Conservation (phyloP, 345 rosid genomes). For the Boechera stricta region DNA sequence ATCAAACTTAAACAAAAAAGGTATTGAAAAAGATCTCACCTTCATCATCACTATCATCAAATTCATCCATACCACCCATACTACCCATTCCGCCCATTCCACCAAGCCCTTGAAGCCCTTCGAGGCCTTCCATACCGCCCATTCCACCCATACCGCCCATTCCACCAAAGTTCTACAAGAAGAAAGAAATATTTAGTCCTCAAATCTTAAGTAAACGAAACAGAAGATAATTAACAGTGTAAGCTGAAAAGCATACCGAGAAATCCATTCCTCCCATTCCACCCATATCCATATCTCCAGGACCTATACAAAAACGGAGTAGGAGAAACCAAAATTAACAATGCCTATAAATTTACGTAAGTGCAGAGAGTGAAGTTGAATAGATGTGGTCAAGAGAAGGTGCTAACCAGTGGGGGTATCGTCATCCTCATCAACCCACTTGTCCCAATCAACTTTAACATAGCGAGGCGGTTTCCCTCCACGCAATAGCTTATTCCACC, state of each 20-base stretch:
- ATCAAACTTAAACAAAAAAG: neutral
- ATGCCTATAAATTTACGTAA: neutral
- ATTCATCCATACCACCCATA: slow-evolving; percentile 66
- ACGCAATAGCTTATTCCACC: slow-evolving; percentile 79
- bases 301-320: slow-evolving; percentile 47
- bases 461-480: slow-evolving; percentile 75
- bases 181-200: slow-evolving; percentile 9
- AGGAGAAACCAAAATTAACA: slow-evolving; percentile 6
- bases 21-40: slow-evolving; percentile 49
- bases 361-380: neutral
- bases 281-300: slow-evolving; percentile 52
- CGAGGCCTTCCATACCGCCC: slow-evolving; percentile 54
- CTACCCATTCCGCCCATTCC: slow-evolving; percentile 42
- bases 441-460: slow-evolving; percentile 90
- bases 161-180: slow-evolving; percentile 45
- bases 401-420: slow-evolving; percentile 38
- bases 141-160: slow-evolving; percentile 50
- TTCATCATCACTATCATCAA: slow-evolving; percentile 91
- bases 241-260: slow-evolving; percentile 40
- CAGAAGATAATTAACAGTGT: neutral
- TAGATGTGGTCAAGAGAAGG: slow-evolving; percentile 4
- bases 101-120: slow-evolving; percentile 29
- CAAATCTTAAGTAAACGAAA: neutral
- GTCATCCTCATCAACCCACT: slow-evolving; percentile 91
- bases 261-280: slow-evolving; percentile 50